Evolutionary conservation across 1,139 yeast genomes (phyloP).

Genomic region (Protomyces macrosporus): DNA sequence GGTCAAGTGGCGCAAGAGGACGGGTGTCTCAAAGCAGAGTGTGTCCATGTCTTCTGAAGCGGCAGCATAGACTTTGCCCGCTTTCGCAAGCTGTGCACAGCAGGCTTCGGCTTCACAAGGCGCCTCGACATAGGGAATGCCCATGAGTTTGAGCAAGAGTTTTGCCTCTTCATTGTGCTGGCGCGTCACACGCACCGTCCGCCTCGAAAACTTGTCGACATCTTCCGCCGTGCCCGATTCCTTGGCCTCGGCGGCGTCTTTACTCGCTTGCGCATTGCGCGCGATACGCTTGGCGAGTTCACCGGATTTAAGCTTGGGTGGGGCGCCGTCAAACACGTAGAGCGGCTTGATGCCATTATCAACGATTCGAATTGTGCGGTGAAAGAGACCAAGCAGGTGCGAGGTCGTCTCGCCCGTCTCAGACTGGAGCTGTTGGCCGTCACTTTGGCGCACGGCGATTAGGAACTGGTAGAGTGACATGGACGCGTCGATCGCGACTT

Average conservation of each 20-base stretch:
- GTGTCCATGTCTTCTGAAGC: conserved; percentile 99
- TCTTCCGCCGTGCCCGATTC: conserved; percentile 80
- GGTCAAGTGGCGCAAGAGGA: conserved; percentile 76
- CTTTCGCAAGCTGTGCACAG: conserved; percentile 85
- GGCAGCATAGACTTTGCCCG: conserved; percentile 79
- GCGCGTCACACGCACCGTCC: conserved; percentile 80
- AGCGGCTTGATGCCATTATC: conserved; percentile 92
- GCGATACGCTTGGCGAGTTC: conserved; percentile 81
- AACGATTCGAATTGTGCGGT: conserved; percentile 80
- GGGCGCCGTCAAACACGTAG: conserved; percentile 94
- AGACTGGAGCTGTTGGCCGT: conserved; percentile 86
- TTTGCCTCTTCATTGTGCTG: conserved; percentile 95
- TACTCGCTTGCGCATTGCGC: conserved; percentile 73
- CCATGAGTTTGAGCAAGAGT: conserved; percentile 73
- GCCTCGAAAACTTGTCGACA: conserved; percentile 67
- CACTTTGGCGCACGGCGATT: conserved; percentile 84
- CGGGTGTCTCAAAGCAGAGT: conserved; percentile 81
- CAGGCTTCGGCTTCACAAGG: conserved; percentile 99
- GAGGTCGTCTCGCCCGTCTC: conserved; percentile 86
- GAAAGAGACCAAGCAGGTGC: conserved; percentile 92
- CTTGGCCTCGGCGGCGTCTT: conserved; percentile 65
- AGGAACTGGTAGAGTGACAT: conserved; percentile 30
- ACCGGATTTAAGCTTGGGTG: conserved; percentile 85
- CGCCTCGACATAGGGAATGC: conserved; percentile 86
- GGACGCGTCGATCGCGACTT: conserved; percentile 73